Evolutionary conservation across 2,329 filamentous ascomycete genomes (phyloP).

Genomic region (Chaetomium strumarium): DNA sequence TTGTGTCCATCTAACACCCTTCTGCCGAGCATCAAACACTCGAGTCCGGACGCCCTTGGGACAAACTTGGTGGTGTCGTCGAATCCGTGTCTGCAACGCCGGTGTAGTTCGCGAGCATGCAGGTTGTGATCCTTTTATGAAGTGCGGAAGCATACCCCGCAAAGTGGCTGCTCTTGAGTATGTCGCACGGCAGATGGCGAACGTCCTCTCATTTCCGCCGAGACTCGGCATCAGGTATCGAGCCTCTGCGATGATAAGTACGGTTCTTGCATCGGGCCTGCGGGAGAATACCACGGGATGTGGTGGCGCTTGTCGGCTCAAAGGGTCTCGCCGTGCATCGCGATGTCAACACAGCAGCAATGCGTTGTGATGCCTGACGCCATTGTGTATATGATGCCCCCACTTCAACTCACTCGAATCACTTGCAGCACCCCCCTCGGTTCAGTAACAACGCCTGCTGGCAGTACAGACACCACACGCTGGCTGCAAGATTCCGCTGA

Average conservation of each 20-base stretch:
- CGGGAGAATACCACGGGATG: background rate
- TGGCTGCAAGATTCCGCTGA: background rate
- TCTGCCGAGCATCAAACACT: too few species aligned
- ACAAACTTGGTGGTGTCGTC: background rate
- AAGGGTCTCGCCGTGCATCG: background rate
- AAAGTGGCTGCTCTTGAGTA: conserved; percentile 15
- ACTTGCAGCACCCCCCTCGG: background rate
- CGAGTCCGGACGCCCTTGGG: too few species aligned
- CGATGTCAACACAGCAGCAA: background rate
- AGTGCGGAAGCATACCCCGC: conserved; percentile 6
- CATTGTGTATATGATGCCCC: background rate
- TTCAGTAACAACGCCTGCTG: background rate
- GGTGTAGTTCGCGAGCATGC: background rate
- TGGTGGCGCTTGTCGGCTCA: background rate
- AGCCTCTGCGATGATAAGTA: background rate
- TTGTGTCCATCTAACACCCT: background rate
- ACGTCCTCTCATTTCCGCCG: background rate
- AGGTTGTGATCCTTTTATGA: conserved; percentile 2
- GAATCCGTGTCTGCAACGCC: conserved; percentile 5
- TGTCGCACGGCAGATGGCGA: conserved; percentile 11
- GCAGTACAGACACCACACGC: background rate
- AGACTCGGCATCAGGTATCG: background rate
- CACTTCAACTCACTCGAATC: background rate
- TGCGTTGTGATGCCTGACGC: background rate
- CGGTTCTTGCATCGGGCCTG: too few species aligned